phyloP scores from a whole-genome alignment of 768 basidiomycete species.

The Mycena latifolia region DNA sequence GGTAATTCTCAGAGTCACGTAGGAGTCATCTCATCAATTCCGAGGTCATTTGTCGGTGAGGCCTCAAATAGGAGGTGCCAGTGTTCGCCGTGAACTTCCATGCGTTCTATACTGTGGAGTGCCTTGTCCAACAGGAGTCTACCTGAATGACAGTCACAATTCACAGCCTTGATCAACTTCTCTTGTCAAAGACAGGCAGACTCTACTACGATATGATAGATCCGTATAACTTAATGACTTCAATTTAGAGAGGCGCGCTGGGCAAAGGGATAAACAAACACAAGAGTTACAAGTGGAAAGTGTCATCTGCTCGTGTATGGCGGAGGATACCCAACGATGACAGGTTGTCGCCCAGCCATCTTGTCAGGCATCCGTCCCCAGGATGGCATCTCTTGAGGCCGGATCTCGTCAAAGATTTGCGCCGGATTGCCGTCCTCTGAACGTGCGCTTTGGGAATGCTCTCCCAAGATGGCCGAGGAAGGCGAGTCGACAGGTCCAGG shows the following conservation, averaged over 20 bases:
- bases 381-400: too few species aligned
- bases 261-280: not conserved
- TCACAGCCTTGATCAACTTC: not conserved
- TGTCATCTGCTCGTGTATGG: constrained; percentile 25
- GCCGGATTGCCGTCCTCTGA: too few species aligned
- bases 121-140: not conserved
- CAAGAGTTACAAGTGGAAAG: not conserved
- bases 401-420: too few species aligned
- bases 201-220: not conserved
- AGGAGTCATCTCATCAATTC: too few species aligned
- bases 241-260: not conserved
- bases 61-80: too few species aligned
- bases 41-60: too few species aligned
- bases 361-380: too few species aligned
- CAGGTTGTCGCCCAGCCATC: constrained; percentile 11
- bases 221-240: not conserved
- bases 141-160: not conserved
- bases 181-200: constrained; percentile 4
- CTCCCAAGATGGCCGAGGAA: constrained; percentile 13
- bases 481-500: not conserved
- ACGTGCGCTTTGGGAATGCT: too few species aligned
- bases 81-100: too few species aligned
- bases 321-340: constrained; percentile 18
- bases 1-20: too few species aligned
- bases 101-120: too few species aligned